Percentiles rank a stretch among this genome's conserved stretches.
Conservation (phyloP, 441 rosid species). For the Lepidium campestre region DNA sequence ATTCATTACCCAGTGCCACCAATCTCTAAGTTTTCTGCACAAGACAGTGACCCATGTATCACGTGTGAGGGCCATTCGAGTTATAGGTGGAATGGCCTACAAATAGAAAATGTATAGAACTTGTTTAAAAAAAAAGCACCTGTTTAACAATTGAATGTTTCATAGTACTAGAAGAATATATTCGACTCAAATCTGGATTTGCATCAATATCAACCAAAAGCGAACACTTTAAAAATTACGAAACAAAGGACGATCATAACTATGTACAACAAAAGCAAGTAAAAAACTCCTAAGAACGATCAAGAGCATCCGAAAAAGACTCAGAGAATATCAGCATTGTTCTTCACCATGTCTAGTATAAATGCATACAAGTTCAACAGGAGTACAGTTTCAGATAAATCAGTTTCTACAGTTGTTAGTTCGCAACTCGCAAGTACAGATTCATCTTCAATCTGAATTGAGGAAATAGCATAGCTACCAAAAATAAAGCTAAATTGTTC, state of each 20-base stretch:
- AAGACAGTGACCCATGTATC: slow-evolving; percentile 96
- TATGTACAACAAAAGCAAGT: background rate
- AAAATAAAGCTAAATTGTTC: background rate
- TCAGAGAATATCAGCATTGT: background rate
- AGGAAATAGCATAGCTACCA: background rate
- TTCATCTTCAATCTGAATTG: background rate
- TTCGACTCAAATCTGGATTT: background rate
- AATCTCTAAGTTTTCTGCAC: slow-evolving; percentile 91
- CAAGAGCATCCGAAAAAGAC: background rate
- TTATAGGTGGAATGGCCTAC: slow-evolving; percentile 91
- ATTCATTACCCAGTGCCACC: slow-evolving; percentile 96
- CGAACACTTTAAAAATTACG: background rate
- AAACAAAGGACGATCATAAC: background rate
- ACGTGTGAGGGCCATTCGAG: slow-evolving; percentile 88
- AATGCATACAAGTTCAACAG: background rate
- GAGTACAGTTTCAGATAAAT: background rate
- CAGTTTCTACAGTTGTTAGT: background rate
- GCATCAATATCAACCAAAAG: background rate
- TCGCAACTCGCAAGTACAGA: background rate
- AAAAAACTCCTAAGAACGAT: background rate
- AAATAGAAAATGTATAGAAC: background rate
- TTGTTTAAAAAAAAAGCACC: background rate
- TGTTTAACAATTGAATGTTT: background rate
- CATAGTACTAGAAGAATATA: background rate
- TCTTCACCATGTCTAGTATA: background rate